Evolutionary conservation across 2,329 filamentous ascomycete genomes (phyloP).

Genomic region (Venturia pyrina): DNA sequence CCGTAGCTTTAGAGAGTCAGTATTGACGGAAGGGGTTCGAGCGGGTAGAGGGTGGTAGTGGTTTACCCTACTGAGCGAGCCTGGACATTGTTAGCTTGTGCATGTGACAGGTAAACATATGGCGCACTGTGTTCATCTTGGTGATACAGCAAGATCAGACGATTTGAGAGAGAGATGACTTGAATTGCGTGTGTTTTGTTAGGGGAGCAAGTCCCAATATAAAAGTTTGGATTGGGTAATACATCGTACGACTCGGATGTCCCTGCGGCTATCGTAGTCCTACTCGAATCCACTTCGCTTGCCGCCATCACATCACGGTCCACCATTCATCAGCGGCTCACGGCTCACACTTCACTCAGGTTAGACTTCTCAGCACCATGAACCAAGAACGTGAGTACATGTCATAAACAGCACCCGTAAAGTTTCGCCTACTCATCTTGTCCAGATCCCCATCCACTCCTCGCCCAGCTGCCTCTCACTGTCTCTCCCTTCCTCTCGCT

Average conservation of each 20-base stretch:
- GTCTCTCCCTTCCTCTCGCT: conserved; percentile 91
- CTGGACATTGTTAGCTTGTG: conserved; percentile 23
- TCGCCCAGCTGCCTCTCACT: conserved; percentile 85
- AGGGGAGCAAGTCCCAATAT: neutral
- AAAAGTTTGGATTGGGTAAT: neutral
- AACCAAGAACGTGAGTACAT: conserved; percentile 27
- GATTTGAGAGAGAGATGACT: neutral
- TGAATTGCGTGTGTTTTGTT: neutral
- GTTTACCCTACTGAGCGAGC: conserved; percentile 48
- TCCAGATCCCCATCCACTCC: conserved; percentile 62
- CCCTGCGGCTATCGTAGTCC: no score
- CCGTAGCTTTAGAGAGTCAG: conserved; percentile 54
- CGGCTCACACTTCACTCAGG: neutral
- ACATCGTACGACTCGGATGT: neutral
- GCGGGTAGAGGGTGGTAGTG: conserved; percentile 14
- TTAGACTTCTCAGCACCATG: conserved; percentile 17
- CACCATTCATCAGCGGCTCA: neutral
- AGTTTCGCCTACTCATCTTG: neutral
- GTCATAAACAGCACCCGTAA: neutral
- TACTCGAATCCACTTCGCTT: neutral
- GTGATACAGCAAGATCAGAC: neutral
- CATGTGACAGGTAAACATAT: neutral
- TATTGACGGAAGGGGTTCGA: neutral
- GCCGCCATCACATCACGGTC: neutral
- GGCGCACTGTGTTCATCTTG: conserved; percentile 13